Evolutionary conservation across 345 rosid genomes (phyloP).

Genomic region (Physaria fendleri): DNA sequence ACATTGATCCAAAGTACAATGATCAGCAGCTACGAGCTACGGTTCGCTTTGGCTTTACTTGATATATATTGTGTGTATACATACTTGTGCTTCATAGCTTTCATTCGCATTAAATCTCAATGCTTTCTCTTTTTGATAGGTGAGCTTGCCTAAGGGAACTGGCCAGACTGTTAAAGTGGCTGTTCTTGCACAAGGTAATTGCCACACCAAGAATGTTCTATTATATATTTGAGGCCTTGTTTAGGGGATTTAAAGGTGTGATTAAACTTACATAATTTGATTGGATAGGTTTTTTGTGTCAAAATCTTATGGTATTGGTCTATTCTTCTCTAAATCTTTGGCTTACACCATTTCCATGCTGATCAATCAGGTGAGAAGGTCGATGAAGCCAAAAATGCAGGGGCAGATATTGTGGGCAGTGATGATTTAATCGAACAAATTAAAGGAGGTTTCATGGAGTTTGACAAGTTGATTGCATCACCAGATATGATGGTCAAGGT

Average conservation of each 20-base stretch:
- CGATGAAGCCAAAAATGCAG: constrained; percentile 96
- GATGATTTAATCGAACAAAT: constrained; percentile 90
- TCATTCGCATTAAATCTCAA: not conserved
- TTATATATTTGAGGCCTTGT: not conserved
- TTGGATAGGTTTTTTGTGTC: not conserved
- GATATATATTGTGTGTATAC: not conserved
- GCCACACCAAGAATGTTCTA: not conserved
- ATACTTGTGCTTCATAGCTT: not conserved
- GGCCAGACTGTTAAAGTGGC: constrained; percentile 91
- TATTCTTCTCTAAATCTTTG: not conserved
- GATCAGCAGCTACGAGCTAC: constrained; percentile 98
- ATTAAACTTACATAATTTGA: not conserved
- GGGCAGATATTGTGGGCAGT: constrained; percentile 97
- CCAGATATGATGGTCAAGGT: constrained; percentile 99
- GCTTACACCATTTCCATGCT: constrained; percentile 8
- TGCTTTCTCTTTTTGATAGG: constrained; percentile 38
- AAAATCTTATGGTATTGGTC: not conserved
- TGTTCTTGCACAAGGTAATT: constrained; percentile 93
- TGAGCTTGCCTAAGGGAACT: constrained; percentile 94
- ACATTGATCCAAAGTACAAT: constrained; percentile 91
- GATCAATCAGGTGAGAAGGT: constrained; percentile 73
- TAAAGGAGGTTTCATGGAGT: constrained; percentile 93
- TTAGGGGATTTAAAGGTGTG: not conserved
- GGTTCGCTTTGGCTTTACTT: constrained; percentile 34
- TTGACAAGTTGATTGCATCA: constrained; percentile 95